Evolutionary conservation across 108 stramenopile species (phyloP), one percentile per base, ranked within the genome.

Genomic region (Skeletonema potamos): DNA sequence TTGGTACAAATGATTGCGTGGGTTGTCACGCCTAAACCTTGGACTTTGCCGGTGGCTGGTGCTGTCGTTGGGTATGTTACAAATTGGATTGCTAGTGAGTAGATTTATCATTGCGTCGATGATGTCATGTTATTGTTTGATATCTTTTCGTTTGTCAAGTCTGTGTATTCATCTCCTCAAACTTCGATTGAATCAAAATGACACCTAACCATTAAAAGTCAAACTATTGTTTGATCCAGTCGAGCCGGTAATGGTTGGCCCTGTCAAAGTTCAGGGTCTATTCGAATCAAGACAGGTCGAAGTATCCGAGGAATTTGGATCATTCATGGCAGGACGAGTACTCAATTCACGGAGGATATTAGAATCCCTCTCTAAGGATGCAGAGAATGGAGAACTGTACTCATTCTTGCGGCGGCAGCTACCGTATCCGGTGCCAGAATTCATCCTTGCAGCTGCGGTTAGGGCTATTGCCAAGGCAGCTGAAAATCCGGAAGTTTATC

Each of bases 161-260:
- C n/a, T 22, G 15, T 15, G 7, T 22, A 48, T 22, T 2, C 3
- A 20, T 48, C 20, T 7, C 8, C 46, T 48, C 12, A 48, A 48
- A 17, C 20, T 22, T 48, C 20, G 2, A 48, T 22, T 48, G 7
- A 6, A 48, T 48, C 20, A 6, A 48, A 24, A 8, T 22, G 0
- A 51, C 9, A 6, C 46, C 20, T 4, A 24, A 51, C 18, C 48
- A 51, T 8, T 51, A 0, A 18, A 51, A 27, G 84, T 99, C 34
- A 94, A 96, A 83, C 70, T 96, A 6, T 93, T 99, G 39, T 99
- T 99, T 72, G 59, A 77, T 59, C 98, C 98, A 2, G 66, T 93
- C 11, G 83, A 96, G 27, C 97, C 97, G 5, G 83, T 82, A 26
- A 70, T 84, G 17, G 48, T 91, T 69, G 83, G 86, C 43, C 77